Evolutionary conservation across 768 basidiomycete species (phyloP).

Genomic region (Favolaschia claudopus): DNA sequence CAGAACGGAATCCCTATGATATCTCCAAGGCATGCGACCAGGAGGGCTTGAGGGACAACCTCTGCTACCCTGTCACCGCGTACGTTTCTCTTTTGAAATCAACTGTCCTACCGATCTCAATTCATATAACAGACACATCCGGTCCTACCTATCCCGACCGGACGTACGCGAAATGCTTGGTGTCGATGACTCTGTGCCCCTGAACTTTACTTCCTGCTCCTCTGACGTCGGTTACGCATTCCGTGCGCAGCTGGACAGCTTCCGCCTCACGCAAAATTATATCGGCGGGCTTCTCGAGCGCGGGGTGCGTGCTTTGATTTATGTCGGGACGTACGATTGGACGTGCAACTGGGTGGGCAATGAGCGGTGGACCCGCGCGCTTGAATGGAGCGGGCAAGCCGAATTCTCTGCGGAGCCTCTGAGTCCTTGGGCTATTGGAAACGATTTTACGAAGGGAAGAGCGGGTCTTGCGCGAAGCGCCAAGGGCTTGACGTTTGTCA

Average conservation of each 20-base stretch:
- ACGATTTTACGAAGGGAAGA: constrained; percentile 4
- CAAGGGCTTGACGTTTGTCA: constrained; percentile 16
- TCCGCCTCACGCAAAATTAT: constrained; percentile 59
- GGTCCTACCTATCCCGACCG: constrained; percentile 57
- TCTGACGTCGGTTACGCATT: constrained; percentile 59
- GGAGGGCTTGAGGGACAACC: constrained; percentile 1
- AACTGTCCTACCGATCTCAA: not conserved
- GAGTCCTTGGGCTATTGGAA: constrained; percentile 20
- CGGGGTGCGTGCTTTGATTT: constrained; percentile 71
- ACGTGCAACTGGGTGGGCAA: constrained; percentile 83
- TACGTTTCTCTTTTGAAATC: not conserved
- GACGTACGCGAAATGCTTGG: constrained; percentile 56
- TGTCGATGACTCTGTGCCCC: constrained; percentile 46
- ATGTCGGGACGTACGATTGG: constrained; percentile 77
- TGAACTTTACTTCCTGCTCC: constrained; percentile 53
- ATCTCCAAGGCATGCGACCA: constrained; percentile 52
- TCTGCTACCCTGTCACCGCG: constrained; percentile 27
- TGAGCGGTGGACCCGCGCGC: constrained; percentile 69
- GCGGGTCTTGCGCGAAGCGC: constrained; percentile 23
- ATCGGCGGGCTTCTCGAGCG: constrained; percentile 75
- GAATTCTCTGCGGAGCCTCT: constrained; percentile 50
- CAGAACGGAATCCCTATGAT: constrained; percentile 61
- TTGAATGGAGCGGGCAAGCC: constrained; percentile 75
- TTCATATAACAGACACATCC: constrained; percentile 45
- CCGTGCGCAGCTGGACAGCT: constrained; percentile 46